Base-by-base conservation (phyloP, 1,284 basidiomycete species). In the Serendipita sp. region DNA sequence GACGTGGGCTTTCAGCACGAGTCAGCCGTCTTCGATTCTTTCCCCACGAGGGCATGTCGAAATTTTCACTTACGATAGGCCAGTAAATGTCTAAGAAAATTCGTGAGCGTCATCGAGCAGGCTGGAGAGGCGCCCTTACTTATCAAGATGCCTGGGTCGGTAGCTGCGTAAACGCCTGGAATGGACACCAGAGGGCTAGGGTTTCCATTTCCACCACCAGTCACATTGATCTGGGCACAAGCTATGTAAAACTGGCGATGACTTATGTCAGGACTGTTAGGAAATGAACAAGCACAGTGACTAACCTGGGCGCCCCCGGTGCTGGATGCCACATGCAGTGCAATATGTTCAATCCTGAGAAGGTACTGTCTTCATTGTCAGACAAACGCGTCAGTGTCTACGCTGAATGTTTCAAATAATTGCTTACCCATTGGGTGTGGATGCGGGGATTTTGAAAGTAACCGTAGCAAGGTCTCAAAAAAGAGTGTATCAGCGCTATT, bases 361-460 rank as follows among this genome's bases (percentile, higher is more conserved):
- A 49, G 47, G 29, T 49, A 49, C n/a, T 49, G 17, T n/a, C 29
- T 49, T 13, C 3, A 49, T 5, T 5, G 2, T 22, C 1, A 15
- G 8, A 22, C 77, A 41, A 78, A 77, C 68, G 79, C 77, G 47
- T 38, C 35, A 38, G 12, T 38, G 1, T 38, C 35, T 38, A 12
- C 35, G 12, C 12, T 12, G 12, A 12, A 2, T 6, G 35, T 38
- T 38, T 22, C 5, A 38, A 38, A 12, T 2, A 38, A 12, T 12
- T 6, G 35, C 35, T 6, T 1, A 38, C 35, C 35, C 35, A 12
- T 12, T 38, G 12, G 35, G 35, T 5, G 80, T 73, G 2, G 76
- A 77, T 1, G 73, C 64, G 5, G 78, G 79, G 63, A 81, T 71
- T 22, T 68, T 71, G 47, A 80, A 76, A 64, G 72, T 74, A 69